Percentiles rank a stretch among this genome's conserved stretches.
Evolutionary conservation across 345 rosid genomes (phyloP).

Genomic region (Citrus cavaleriei): DNA sequence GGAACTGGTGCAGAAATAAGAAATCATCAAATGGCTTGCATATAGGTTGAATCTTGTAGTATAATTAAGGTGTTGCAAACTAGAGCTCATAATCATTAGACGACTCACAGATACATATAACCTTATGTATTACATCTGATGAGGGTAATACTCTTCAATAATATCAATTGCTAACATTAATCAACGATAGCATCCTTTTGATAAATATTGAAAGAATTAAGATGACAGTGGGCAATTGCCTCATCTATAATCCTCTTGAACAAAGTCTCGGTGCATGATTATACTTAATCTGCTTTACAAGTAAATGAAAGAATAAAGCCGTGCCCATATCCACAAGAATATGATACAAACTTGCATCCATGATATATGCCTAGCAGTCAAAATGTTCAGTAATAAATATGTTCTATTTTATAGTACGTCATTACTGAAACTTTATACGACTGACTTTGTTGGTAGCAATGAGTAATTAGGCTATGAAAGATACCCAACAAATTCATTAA

Average conservation of each 20-base stretch:
- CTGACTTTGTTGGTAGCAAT: neutral
- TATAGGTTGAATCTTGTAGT: neutral
- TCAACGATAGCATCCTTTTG: neutral
- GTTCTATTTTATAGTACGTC: neutral
- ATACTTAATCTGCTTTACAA: neutral
- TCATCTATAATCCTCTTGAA: neutral
- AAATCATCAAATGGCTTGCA: neutral
- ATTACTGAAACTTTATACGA: neutral
- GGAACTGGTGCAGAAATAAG: neutral
- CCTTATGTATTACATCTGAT: neutral
- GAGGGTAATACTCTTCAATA: neutral
- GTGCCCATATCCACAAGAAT: neutral
- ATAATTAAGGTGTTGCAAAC: neutral
- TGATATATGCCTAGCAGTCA: neutral
- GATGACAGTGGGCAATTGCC: neutral
- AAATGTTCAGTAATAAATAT: neutral
- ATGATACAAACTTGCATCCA: neutral
- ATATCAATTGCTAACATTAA: neutral
- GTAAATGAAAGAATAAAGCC: neutral
- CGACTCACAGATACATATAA: neutral
- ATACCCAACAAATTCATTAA: neutral
- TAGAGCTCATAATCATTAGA: neutral
- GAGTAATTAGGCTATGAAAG: constrained; percentile 2
- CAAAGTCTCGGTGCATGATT: neutral
- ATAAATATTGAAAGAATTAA: neutral